phyloP scores from a whole-genome alignment of 2,329 filamentous ascomycete genomes.

The Fusarium sublunatum region DNA sequence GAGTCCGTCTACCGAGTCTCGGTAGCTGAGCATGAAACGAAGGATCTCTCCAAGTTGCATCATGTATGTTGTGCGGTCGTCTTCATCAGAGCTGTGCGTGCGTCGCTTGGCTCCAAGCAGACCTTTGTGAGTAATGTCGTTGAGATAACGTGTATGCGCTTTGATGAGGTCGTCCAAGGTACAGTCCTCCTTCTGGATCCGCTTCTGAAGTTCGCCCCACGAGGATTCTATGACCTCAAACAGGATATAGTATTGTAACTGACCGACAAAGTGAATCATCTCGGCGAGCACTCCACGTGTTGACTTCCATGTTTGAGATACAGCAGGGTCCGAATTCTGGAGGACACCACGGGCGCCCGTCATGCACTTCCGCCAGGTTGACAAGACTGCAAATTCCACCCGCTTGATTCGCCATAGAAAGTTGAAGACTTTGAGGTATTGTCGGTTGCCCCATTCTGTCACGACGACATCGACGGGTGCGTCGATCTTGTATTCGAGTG shows the following conservation, averaged over 20 bases:
- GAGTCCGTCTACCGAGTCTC: constrained; percentile 90
- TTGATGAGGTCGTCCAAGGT: constrained; percentile 95
- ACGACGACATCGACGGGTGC: constrained; percentile 97
- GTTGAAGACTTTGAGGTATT: constrained; percentile 99
- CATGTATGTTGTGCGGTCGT: constrained; percentile 83
- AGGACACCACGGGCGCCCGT: constrained; percentile 94
- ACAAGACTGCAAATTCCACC: constrained; percentile 91
- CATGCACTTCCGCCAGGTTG: constrained; percentile 95
- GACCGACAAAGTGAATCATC: constrained; percentile 98
- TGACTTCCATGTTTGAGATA: constrained; percentile 86
- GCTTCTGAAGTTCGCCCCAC: constrained; percentile 89
- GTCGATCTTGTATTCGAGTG: constrained; percentile 97
- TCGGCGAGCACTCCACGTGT: constrained; percentile 91
- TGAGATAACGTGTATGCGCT: constrained; percentile 90
- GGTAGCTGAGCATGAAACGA: constrained; percentile 92
- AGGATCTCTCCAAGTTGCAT: constrained; percentile 91
- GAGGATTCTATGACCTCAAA: constrained; percentile 98
- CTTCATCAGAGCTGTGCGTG: constrained; percentile 62
- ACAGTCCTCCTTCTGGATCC: constrained; percentile 84
- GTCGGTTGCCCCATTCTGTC: constrained; percentile 92
- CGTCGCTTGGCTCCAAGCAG: constrained; percentile 78
- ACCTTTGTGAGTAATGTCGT: constrained; percentile 95
- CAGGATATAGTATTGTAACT: constrained; percentile 97
- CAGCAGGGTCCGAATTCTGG: constrained; percentile 74
- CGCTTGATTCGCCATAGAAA: constrained; percentile 98